These are phyloP conservation scores for Apiospora arundinis DNA, from an alignment of 2,329 filamentous ascomycete genomes.

Conservation along the genomic window DNA sequence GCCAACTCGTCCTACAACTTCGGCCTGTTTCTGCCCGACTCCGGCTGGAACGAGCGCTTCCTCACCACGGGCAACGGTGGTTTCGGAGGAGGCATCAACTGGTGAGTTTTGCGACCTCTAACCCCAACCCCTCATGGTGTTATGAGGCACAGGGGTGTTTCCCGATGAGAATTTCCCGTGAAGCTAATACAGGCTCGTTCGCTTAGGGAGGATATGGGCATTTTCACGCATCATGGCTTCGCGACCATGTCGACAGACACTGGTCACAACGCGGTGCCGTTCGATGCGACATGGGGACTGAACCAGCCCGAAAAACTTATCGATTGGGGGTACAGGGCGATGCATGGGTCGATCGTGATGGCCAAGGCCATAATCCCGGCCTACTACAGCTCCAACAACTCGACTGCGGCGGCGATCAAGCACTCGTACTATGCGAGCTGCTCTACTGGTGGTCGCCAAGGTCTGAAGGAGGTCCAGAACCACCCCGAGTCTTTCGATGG, in stretches of 20 bases:
- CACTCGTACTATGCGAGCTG: conserved; percentile 64
- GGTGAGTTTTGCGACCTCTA: conserved; percentile 31
- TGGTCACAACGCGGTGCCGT: conserved; percentile 44
- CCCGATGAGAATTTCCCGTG: not conserved
- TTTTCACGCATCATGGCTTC: conserved; percentile 45
- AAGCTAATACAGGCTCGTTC: not conserved
- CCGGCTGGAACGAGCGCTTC: conserved; percentile 38
- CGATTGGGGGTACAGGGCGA: conserved; percentile 50
- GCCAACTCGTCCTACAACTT: conserved; percentile 39
- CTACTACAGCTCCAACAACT: conserved; percentile 49
- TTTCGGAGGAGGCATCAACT: conserved; percentile 40
- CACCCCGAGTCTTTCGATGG: conserved; percentile 64
- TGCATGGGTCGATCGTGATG: conserved; percentile 56
- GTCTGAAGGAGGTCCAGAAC: conserved; percentile 58
- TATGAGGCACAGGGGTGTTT: not conserved
- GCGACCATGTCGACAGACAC: conserved; percentile 52
- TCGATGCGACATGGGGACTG: conserved; percentile 46
- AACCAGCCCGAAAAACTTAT: conserved; percentile 42
- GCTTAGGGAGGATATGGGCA: conserved; percentile 49
- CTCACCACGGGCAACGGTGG: conserved; percentile 38
- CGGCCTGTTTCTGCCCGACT: conserved; percentile 40
- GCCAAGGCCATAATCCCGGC: conserved; percentile 52
- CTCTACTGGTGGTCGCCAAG: conserved; percentile 66
- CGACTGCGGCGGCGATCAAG: conserved; percentile 39
- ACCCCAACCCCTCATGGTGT: not conserved